Evolutionary conservation across 306 rosid genomes (phyloP).

Genomic region (Dicorynia guianensis): DNA sequence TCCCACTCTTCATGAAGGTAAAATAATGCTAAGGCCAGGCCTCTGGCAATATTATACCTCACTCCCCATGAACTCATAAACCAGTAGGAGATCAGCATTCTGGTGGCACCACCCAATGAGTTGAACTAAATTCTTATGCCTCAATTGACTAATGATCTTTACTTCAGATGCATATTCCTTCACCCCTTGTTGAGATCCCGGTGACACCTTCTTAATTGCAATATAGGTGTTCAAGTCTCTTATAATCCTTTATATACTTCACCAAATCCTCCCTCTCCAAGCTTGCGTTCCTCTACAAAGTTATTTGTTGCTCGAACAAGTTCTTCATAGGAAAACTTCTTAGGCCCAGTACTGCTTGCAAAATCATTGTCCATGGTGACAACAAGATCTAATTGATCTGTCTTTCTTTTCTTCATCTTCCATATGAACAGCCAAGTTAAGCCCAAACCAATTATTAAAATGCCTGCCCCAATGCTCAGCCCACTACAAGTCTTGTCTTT

Average conservation of each 20-base stretch:
- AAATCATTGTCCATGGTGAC: constrained; percentile 25
- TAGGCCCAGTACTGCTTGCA: constrained; percentile 39
- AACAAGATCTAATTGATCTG: background rate
- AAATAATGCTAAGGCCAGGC: constrained; percentile 44
- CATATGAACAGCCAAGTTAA: background rate
- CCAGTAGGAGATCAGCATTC: constrained; percentile 32
- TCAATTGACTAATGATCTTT: constrained; percentile 42
- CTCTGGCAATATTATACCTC: constrained; percentile 46
- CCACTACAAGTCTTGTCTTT: too few species aligned
- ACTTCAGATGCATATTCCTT: constrained; percentile 55
- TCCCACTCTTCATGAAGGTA: constrained; percentile 56
- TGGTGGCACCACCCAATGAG: constrained; percentile 57
- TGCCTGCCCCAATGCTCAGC: too few species aligned
- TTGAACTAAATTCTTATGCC: constrained; percentile 53
- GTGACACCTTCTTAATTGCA: constrained; percentile 48
- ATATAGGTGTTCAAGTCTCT: constrained; percentile 35
- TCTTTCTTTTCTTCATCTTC: constrained; percentile 8
- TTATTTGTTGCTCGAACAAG: constrained; percentile 46
- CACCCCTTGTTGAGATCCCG: constrained; percentile 46
- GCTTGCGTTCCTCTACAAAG: constrained; percentile 45
- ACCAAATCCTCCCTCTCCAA: constrained; percentile 63
- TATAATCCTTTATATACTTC: constrained; percentile 51
- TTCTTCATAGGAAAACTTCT: constrained; percentile 34
- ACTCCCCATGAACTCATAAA: constrained; percentile 48
- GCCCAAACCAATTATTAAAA: too few species aligned